Evolutionary conservation across 495 filamentous ascomycete species (phyloP), one percentile per base, ranked within the genome.

Genomic region (Hypoxylon crocopeplum): DNA sequence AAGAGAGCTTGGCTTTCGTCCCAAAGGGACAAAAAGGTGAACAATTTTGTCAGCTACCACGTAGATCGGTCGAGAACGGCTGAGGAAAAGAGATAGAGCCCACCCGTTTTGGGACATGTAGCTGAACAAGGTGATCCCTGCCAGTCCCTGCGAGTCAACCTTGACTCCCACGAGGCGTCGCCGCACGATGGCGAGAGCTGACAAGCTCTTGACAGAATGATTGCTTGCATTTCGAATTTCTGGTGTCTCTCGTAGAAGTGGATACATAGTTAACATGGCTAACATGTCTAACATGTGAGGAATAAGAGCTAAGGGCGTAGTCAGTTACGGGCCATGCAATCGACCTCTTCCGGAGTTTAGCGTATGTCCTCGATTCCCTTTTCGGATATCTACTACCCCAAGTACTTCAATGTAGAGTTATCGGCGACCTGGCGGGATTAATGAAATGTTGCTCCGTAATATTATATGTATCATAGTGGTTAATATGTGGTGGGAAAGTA

Each of bases 201-300:
- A 50, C 34, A 20, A 46, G 52, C 33, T 19, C 32, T 56, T 22
- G 34, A 33, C 24, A 20, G 46, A 34, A 49, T 38, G 19, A 50
- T 64, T 55, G 16, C 50, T 46, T 33, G 55, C 45, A 51, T 56
- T 44, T 50, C 37, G 11, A 59, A 64, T 45, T 49, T 45, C 42
- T 64, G 21, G 42, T 48, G 4, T 49, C 47, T 58, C 60, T 37
- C 37, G n/a, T 13, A 16, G 38, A 33, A 32, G 48, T 48, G 59
- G 53, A 41, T 54, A 51, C 47, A 15, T 15, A 33, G 19, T n/a
- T 37, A 7, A 29, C 15, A n/a, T n/a, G n/a, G n/a, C n/a, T n/a
- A n/a, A n/a, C n/a, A n/a, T n/a, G n/a, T n/a, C n/a, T 51, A 15
- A 29, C 25, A 29, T 29, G 22, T 12, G 21, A 21, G 25, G 29